Percentiles rank a stretch among this genome's conserved stretches.
Evolutionary conservation across 306 rosid genomes (phyloP).

Genomic region (Vachellia pachyceras): DNA sequence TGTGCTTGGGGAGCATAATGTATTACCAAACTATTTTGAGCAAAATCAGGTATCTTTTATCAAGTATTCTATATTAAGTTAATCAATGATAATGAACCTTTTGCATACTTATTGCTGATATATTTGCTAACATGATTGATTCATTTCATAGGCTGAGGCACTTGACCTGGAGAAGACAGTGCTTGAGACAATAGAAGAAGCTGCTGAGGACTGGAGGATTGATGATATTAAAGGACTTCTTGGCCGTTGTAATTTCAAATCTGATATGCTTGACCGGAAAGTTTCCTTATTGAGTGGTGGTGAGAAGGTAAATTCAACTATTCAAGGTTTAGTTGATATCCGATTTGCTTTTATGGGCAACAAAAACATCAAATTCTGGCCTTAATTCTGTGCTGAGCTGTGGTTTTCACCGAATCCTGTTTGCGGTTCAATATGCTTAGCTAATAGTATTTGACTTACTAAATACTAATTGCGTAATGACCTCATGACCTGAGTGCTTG

Average conservation of each 20-base stretch:
- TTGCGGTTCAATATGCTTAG: neutral
- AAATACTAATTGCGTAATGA: neutral
- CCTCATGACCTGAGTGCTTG: conserved; percentile 26
- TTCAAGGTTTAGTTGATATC: conserved; percentile 5
- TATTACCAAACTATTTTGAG: conserved; percentile 94
- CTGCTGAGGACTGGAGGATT: conserved; percentile 91
- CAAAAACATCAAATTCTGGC: conserved; percentile 3
- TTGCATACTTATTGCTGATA: neutral
- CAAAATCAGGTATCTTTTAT: conserved; percentile 83
- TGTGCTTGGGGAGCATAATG: conserved; percentile 90
- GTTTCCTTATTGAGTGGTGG: conserved; percentile 96
- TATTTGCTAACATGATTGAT: conserved; percentile 37
- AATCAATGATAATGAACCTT: conserved; percentile 18
- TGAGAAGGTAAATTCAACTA: conserved; percentile 74
- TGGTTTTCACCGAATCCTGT: conserved; percentile 22
- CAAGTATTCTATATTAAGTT: conserved; percentile 18
- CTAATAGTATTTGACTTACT: conserved; percentile 1
- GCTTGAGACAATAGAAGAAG: conserved; percentile 92
- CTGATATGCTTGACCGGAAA: conserved; percentile 95
- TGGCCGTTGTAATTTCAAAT: conserved; percentile 96
- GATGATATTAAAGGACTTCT: conserved; percentile 98
- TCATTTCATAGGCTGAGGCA: conserved; percentile 84
- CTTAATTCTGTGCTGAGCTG: conserved; percentile 23
- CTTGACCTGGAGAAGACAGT: conserved; percentile 93
- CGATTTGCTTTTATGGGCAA: neutral